phyloP scores from a whole-genome alignment of 805 yeast species.

The Metschnikowia rubicola region DNA sequence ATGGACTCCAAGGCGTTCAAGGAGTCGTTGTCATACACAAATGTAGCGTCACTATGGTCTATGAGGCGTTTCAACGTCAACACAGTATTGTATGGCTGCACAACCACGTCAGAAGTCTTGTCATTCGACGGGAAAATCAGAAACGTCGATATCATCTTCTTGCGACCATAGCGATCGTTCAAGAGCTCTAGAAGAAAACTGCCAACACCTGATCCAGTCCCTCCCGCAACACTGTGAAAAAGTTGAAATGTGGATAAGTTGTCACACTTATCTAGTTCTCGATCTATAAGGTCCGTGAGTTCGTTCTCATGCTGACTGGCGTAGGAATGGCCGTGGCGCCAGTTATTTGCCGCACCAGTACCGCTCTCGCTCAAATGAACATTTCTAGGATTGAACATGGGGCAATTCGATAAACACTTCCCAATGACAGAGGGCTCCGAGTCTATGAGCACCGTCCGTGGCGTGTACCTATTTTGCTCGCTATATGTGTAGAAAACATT shows the following conservation, averaged over 20 bases:
- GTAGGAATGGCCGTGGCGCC: conserved; percentile 86
- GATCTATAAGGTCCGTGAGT: conserved; percentile 77
- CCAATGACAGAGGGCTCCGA: conserved; percentile 86
- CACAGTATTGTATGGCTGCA: conserved; percentile 91
- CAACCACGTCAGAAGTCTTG: conserved; percentile 88
- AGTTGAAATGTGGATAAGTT: conserved; percentile 86
- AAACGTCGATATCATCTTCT: conserved; percentile 79
- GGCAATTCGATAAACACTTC: conserved; percentile 50
- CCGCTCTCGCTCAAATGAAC: conserved; percentile 77
- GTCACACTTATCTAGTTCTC: conserved; percentile 89
- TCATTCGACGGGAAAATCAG: conserved; percentile 83
- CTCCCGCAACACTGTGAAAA: conserved; percentile 95
- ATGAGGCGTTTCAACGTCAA: conserved; percentile 77
- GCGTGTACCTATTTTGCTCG: conserved; percentile 77
- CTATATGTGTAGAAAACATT: conserved; percentile 78
- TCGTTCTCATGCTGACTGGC: conserved; percentile 68
- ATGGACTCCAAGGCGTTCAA: conserved; percentile 65
- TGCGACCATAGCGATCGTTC: conserved; percentile 72
- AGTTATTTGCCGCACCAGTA: conserved; percentile 92
- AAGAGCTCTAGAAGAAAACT: conserved; percentile 73
- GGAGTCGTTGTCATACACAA: conserved; percentile 91
- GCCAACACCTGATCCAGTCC: conserved; percentile 97
- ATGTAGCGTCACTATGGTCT: conserved; percentile 78
- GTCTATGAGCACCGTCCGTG: conserved; percentile 82
- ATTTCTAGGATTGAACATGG: conserved; percentile 80